Base-by-base conservation (phyloP, 78 protist species). In the Dictyostelium firmibasis region DNA sequence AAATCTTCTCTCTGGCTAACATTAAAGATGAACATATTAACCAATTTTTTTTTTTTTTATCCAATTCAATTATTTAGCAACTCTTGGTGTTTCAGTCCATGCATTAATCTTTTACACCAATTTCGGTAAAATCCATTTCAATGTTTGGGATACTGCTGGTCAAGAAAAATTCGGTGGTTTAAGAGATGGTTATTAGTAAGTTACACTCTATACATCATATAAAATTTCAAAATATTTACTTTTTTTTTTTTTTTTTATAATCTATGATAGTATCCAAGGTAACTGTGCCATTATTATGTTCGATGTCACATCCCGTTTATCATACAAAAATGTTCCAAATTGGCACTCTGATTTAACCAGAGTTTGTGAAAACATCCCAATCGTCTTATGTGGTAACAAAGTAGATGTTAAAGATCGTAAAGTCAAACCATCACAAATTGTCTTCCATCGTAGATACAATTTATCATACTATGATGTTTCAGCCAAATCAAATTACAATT, bases 61-160 rank as follows among this genome's bases (percentile, higher is more conserved):
- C 20, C 16, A 16, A 35, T 20, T 64, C 67, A 41, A 47, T 31
- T 36, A 13, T 43, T 16, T 85, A 95, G 99, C 99, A 86, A 98
- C 99, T 25, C 94, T 98, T 72, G 99, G 99, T 81, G 99, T 96
- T 1, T 94, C 98, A 43, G 99, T 99, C 25, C 98, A 97, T 75
- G 98, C 99, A 43, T 97, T 99, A 36, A 11, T 0, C 27, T 99
- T 99, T 98, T 92, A 96, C 97, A 99, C 99, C 50, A 99, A 95
- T 96, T 95, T 78, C 62, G 99, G 99, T 62, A 83, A 77, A 41
- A 91, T 99, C 81, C 2, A 31, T 36, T 99, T 99, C 98, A 98
- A 99, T 96, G 97, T 97, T 60, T 99, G 99, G 99, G 99, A 99
- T 92, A 99, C 99, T 5, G 99, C 99, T 16, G 99, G 99, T n/a